Base-by-base conservation (phyloP, 805 yeast genomes). In the Cyberlindnera xishuangbannaensis region DNA sequence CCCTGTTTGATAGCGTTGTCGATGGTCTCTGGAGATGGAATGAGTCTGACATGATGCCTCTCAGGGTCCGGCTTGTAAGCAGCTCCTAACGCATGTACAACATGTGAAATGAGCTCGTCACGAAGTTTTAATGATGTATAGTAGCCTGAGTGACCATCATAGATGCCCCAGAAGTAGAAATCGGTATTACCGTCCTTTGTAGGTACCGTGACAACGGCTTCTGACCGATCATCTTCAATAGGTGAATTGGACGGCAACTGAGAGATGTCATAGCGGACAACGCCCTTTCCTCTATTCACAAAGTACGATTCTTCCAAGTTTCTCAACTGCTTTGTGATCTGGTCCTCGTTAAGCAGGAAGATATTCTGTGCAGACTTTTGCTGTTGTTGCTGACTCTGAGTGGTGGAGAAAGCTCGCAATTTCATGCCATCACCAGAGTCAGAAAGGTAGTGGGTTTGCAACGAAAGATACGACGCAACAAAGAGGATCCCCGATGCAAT, bases 61-160 rank as follows among this genome's bases (percentile, higher is more conserved):
- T 58, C 60, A 16, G 73, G 75, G 30, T 72, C 71, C 4, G 79
- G 73, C 48, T 70, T 71, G 45, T 72, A 78, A 14, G 72, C 73
- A 8, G 75, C 70, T 27, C 83, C 82, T 34, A 90, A 65, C 48
- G 87, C 95, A 19, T 69, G 65, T 8, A 87, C 73, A n/a, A 92
- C 92, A 45, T 71, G 73, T 36, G 76, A 75, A 18, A 92, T 76
- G 44, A 92, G 65, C 44, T 77, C 77, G 44, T 86, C 92, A 40
- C 95, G 70, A 40, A 92, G 69, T 55, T 79, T 84, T n/a, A 83
- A 73, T 36, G 90, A 77, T 2, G 98, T 92, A 44, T 84, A 83
- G 78, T 95, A 87, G 15, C 98, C 98, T 4, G 95, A 87, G 59
- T 92, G 98, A 10, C 98, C 98, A 58, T 92, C 98, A 55, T 81